phyloP scores from a whole-genome alignment of 345 rosid species.

The Syzygium aromaticum region DNA sequence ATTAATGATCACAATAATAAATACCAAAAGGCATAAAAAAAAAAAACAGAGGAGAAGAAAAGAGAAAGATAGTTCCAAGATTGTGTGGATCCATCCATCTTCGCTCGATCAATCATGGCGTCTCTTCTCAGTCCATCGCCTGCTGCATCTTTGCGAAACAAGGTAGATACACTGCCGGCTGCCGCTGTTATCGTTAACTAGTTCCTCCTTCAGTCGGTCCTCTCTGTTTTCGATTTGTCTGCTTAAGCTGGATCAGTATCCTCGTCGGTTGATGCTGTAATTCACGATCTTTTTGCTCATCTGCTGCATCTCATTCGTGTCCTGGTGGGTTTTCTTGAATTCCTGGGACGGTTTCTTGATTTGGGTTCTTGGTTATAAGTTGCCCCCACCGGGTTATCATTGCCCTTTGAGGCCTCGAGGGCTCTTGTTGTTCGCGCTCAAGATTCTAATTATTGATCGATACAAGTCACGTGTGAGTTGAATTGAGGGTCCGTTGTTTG shows the following conservation, averaged over 20 bases:
- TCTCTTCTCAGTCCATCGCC: constrained; percentile 42
- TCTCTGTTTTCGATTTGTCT: background rate
- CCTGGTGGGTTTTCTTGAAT: background rate
- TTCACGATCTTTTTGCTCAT: background rate
- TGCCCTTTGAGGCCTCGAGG: background rate
- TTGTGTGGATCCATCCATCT: background rate
- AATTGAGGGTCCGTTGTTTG: background rate
- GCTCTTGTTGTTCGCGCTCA: background rate
- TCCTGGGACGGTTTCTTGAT: background rate
- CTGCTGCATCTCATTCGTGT: background rate
- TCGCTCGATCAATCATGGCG: constrained; percentile 51
- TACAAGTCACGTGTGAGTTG: background rate
- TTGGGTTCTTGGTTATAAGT: background rate
- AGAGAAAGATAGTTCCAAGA: background rate
- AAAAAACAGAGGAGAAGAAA: background rate
- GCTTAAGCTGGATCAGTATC: background rate
- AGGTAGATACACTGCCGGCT: constrained; percentile 22
- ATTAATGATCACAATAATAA: background rate
- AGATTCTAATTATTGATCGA: background rate
- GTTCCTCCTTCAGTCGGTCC: background rate
- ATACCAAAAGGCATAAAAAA: background rate
- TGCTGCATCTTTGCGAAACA: constrained; percentile 27
- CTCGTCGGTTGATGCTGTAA: background rate
- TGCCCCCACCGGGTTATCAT: background rate
- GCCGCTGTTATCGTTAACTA: background rate